Percentiles rank a stretch among this genome's conserved stretches.
Evolutionary conservation across 495 filamentous ascomycete species (phyloP).

Genomic region (Neurospora pannonica): DNA sequence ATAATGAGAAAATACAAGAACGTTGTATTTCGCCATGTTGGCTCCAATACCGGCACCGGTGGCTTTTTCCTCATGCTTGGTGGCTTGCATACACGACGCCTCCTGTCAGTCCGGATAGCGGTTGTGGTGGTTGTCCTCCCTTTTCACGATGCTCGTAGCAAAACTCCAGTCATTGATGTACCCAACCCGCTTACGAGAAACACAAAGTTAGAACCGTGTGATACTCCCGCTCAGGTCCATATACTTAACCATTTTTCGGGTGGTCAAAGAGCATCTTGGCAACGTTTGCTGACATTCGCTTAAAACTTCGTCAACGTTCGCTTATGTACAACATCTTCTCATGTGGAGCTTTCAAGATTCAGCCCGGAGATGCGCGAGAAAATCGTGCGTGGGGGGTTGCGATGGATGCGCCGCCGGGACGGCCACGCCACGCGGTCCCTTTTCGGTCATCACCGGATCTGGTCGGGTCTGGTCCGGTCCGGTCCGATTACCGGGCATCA

Average conservation of each 20-base stretch:
- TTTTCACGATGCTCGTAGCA: no score
- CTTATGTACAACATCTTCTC: neutral
- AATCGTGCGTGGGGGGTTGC: neutral
- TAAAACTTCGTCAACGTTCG: neutral
- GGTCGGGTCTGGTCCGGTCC: neutral
- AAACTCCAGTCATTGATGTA: no score
- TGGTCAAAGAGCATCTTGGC: neutral
- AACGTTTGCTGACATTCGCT: neutral
- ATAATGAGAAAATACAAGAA: neutral
- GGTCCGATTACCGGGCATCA: neutral
- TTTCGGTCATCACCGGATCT: neutral
- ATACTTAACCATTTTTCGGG: neutral
- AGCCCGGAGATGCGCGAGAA: neutral
- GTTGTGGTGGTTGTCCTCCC: neutral
- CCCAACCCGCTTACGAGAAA: neutral
- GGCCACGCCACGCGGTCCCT: neutral
- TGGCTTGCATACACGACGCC: neutral
- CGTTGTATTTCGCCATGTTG: neutral
- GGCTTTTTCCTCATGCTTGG: neutral
- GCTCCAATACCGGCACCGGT: neutral
- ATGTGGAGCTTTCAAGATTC: neutral
- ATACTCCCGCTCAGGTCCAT: neutral
- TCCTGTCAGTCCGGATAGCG: neutral
- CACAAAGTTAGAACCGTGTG: neutral
- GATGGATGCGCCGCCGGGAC: neutral